Base-by-base conservation (phyloP, 192 early-diverging fungal genomes). In the Entomortierella lignicola region DNA sequence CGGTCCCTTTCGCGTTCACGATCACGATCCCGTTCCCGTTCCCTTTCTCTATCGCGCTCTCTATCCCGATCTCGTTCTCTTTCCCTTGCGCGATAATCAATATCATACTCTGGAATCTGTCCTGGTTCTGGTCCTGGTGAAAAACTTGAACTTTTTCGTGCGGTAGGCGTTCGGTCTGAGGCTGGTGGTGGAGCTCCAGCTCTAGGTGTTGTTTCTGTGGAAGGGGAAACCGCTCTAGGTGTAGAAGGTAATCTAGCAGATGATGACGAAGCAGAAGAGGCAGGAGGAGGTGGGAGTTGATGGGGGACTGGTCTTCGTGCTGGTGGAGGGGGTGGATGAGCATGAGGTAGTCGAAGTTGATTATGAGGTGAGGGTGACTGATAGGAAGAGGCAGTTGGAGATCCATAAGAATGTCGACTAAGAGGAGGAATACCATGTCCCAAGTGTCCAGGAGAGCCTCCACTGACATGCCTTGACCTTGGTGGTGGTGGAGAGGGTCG, bases 321-420 rank as follows among this genome's bases (percentile, higher is more conserved):
- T 0, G 75, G 75, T 41, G 75, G 75, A 51, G 75, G 75, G 25
- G 75, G 75, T 2, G 75, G 75, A 56, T 79, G 75, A 8, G 75
- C 75, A 20, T 79, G 75, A 0, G 75, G 75, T 25, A 79, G 63
- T 13, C 75, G 66, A 44, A 79, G 68, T 31, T 79, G 75, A 26
- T 79, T 79, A 13, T 79, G 75, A 13, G 75, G 75, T 12, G 75
- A 79, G 1, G 75, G 75, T 13, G 75, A 79, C 13, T 79, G 75
- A 26, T 79, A 79, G 2, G 72, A 65, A 0, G 61, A 61, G 11
- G 61, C 60, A 8, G 64, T 69, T n/a, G 58, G 21, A 1, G 66
- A 60, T 13, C 67, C 66, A 58, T 79, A 70, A 32, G 44, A 20
- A 26, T 77, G 73, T 8, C 59, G 43, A 37, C 65, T 52, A 25